Base-by-base conservation (phyloP, 495 filamentous ascomycete genomes). In the Trichoderma gamsii region DNA sequence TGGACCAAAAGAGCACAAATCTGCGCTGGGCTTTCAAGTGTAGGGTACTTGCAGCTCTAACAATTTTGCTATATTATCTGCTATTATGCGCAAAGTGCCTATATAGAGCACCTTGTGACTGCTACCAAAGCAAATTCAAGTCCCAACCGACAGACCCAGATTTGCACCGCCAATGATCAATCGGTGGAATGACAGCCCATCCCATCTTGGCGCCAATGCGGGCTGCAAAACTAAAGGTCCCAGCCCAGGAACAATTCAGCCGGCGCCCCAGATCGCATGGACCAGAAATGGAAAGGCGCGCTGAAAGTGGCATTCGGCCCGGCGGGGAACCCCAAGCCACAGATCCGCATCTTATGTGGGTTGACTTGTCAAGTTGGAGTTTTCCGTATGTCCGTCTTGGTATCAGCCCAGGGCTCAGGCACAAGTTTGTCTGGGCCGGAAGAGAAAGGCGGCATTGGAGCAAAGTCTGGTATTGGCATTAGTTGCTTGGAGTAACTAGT, bases 201-300 rank as follows among this genome's bases (percentile, higher is more conserved):
- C 29, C 29, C 18, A 6, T 21, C 21, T 56, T 16, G n/a, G 16
- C n/a, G 51, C 51, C 21, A 11, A 21, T 56, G 51, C n/a, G 51
- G 51, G 51, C n/a, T n/a, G n/a, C 51, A 56, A 56, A 56, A 59
- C 51, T 59, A 59, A 18, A 49, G 15, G 15, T 29, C 15, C 2
- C 51, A 32, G 35, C 35, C 56, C 56, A 61, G 56, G 56, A 61
- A 61, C 56, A 61, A 61, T 61, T 61, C 56, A 61, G 8, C 56
- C 56, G 56, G 56, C 44, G 15, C 23, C 56, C 56, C 56, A 61
- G 56, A 61, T 61, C 56, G 15, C 35, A 23, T 25, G 29, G 35
- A 9, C 35, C 56, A 16, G 56, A 61, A 16, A 9, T 12, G 56
- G 56, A 11, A 61, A 61, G 16, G 56, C 56, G 51, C 21, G 51